Conservation (phyloP, 1,139 yeast species). For the Yueomyces sp. region DNA sequence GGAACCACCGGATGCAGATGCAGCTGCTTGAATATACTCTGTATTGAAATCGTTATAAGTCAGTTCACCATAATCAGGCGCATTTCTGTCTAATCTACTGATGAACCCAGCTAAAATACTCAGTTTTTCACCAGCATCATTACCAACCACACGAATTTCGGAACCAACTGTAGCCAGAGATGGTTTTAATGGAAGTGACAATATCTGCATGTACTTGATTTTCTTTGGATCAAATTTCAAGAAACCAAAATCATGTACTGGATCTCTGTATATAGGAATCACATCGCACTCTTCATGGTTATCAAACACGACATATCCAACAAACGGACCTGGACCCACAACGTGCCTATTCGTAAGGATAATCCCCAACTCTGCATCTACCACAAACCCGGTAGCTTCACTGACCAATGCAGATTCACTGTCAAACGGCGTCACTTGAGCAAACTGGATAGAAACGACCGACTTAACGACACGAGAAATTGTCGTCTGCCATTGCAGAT, state of each 20-base stretch:
- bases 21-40: constrained; percentile 93
- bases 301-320: constrained; percentile 83
- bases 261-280: constrained; percentile 71
- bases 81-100: constrained; percentile 81
- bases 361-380: constrained; percentile 67
- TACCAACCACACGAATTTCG: constrained; percentile 89
- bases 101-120: constrained; percentile 84
- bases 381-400: constrained; percentile 95
- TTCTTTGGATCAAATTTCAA: constrained; percentile 60
- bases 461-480: constrained; percentile 72
- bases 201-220: constrained; percentile 62
- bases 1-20: constrained; percentile 91
- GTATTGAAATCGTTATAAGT: constrained; percentile 94
- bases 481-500: constrained; percentile 61
- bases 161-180: constrained; percentile 80
- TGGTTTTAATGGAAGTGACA: constrained; percentile 59
- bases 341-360: constrained; percentile 89
- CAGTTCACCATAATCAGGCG: constrained; percentile 84
- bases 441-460: constrained; percentile 81
- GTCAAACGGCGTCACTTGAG: constrained; percentile 79
- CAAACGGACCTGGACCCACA: constrained; percentile 89
- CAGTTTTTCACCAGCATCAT: constrained; percentile 90
- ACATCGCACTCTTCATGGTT: constrained; percentile 92
- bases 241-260: constrained; percentile 78
- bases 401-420: constrained; percentile 73